Percentiles rank a stretch among this genome's conserved stretches.
These are phyloP conservation scores for Fusarium compactum DNA, from an alignment of 2,329 filamentous ascomycete species.

Conservation along the genomic window DNA sequence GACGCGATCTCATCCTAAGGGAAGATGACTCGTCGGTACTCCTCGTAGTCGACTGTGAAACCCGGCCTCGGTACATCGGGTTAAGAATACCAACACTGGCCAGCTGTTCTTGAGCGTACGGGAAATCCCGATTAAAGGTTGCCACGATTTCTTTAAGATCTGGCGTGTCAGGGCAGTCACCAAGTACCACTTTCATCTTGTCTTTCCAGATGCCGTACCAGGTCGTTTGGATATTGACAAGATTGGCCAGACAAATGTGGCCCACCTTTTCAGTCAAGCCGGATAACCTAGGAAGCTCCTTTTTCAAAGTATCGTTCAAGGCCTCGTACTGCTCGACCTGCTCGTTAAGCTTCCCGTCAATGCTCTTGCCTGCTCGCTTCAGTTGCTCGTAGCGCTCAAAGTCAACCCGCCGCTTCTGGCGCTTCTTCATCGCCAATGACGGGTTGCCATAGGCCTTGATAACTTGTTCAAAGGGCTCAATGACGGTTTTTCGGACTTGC, in stretches of 20 bases:
- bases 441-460: slow-evolving; percentile 86
- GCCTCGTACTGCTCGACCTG: slow-evolving; percentile 90
- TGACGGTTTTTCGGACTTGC: slow-evolving; percentile 83
- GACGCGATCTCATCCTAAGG: slow-evolving; percentile 62
- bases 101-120: slow-evolving; percentile 78
- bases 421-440: slow-evolving; percentile 91
- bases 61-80: slow-evolving; percentile 71
- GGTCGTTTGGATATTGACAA: slow-evolving; percentile 83
- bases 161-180: slow-evolving; percentile 70
- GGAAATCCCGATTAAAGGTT: slow-evolving; percentile 83
- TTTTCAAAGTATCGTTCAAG: slow-evolving; percentile 91
- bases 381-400: slow-evolving; percentile 85
- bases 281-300: slow-evolving; percentile 89
- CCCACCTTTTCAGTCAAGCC: slow-evolving; percentile 84
- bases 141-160: slow-evolving; percentile 79
- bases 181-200: slow-evolving; percentile 81
- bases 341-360: slow-evolving; percentile 86
- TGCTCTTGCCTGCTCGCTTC: slow-evolving; percentile 83
- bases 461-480: slow-evolving; percentile 83
- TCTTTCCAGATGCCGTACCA: slow-evolving; percentile 89
- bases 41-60: slow-evolving; percentile 69
- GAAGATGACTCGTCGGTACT: slow-evolving; percentile 63
- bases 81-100: slow-evolving; percentile 82
- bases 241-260: slow-evolving; percentile 83
- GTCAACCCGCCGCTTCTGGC: slow-evolving; percentile 90